These are phyloP conservation scores for Aspergillus viridinutans DNA, from an alignment of 2,329 filamentous ascomycete genomes.

Conservation along the genomic window DNA sequence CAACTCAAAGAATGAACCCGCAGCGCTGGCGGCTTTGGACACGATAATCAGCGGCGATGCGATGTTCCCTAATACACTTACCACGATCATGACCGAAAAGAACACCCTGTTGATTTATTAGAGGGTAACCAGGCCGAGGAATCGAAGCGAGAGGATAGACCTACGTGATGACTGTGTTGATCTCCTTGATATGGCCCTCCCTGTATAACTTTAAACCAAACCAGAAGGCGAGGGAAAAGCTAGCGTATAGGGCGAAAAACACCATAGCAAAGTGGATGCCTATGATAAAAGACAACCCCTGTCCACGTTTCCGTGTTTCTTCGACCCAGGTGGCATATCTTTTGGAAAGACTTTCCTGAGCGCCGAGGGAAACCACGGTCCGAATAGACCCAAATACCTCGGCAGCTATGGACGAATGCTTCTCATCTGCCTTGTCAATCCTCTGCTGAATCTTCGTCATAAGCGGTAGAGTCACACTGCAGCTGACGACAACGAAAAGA, in stretches of 20 bases:
- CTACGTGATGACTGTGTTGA: slow-evolving; percentile 37
- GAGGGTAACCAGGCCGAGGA: background rate
- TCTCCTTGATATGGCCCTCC: slow-evolving; percentile 29
- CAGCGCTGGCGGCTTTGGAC: slow-evolving; percentile 31
- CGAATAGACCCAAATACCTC: slow-evolving; percentile 43
- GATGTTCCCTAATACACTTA: slow-evolving; percentile 24
- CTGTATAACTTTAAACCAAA: slow-evolving; percentile 33
- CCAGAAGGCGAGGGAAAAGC: slow-evolving; percentile 37
- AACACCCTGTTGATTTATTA: slow-evolving; percentile 7
- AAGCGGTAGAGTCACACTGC: slow-evolving; percentile 29
- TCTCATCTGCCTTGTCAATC: slow-evolving; percentile 36
- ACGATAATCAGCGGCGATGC: slow-evolving; percentile 33
- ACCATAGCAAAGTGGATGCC: slow-evolving; percentile 31
- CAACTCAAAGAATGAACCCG: slow-evolving; percentile 29
- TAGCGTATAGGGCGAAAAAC: slow-evolving; percentile 36
- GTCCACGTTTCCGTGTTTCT: slow-evolving; percentile 31
- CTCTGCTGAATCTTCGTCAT: slow-evolving; percentile 30
- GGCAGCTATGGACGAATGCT: slow-evolving; percentile 36
- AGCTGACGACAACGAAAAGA: slow-evolving; percentile 38
- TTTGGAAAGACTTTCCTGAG: slow-evolving; percentile 31
- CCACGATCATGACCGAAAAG: slow-evolving; percentile 21
- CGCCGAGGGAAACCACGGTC: slow-evolving; percentile 44
- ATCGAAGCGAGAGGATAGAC: background rate
- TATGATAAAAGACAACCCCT: slow-evolving; percentile 22
- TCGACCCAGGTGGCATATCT: slow-evolving; percentile 37